Conservation (phyloP, 2,329 filamentous ascomycete genomes). For the Ilyonectria sp. region DNA sequence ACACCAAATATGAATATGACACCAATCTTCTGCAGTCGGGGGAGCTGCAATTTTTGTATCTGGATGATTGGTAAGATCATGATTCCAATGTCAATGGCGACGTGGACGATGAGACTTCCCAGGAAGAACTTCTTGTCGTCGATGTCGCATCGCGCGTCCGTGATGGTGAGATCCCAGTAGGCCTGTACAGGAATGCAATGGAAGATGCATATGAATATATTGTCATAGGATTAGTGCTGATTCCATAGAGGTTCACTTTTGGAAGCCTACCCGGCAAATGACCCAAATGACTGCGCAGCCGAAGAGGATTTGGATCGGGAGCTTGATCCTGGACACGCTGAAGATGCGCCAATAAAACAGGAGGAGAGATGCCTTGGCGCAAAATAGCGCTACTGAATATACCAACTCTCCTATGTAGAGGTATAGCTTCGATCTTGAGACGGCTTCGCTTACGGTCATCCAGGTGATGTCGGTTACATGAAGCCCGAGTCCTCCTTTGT, state of each 20-base stretch:
- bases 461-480: constrained; percentile 33
- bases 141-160: background rate
- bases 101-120: constrained; percentile 47
- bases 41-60: constrained; percentile 48
- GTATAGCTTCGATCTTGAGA: constrained; percentile 21
- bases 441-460: constrained; percentile 21
- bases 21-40: constrained; percentile 40
- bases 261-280: no score
- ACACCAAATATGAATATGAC: constrained; percentile 39
- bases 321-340: constrained; percentile 43
- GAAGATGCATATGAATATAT: no score
- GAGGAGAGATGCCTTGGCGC: constrained; percentile 49
- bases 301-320: constrained; percentile 44
- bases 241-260: no score
- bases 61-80: constrained; percentile 49
- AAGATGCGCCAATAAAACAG: constrained; percentile 53
- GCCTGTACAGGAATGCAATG: no score
- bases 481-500: constrained; percentile 35
- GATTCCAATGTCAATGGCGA: constrained; percentile 50
- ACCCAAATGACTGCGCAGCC: constrained; percentile 49
- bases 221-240: no score
- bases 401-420: constrained; percentile 47
- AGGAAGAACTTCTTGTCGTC: constrained; percentile 47
- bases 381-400: constrained; percentile 49
- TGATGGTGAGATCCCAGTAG: no score